Evolutionary conservation across 2,329 filamentous ascomycete genomes (phyloP), one percentile per base, ranked within the genome.

Genomic region (Knoxdaviesia proteae): DNA sequence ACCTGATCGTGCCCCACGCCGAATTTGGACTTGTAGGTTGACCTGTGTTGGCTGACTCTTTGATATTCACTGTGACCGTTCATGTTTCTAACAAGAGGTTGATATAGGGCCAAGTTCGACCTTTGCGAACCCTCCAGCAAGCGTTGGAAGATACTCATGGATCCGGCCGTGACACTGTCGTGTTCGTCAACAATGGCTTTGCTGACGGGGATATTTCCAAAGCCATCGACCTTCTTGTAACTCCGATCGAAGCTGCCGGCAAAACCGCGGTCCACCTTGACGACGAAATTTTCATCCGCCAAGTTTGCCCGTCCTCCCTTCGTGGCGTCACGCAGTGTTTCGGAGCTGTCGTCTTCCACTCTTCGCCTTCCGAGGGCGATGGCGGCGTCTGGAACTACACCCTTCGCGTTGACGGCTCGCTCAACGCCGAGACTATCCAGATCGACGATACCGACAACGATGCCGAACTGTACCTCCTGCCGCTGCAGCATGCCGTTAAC

Each of bases 341-440:
- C 53, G 80, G 72, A 11, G 84, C 80, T 6, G 70, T 80, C 1
- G 72, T 80, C 5, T 88, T 92, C 60, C 65, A 74, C 43, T 78
- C 78, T 0, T 92, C 83, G 5, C 83, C 84, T 0, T 67, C 59
- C 1, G 77, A 90, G 59, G 83, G 83, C 7, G 48, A 56, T 1
- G 69, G 67, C 6, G 69, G 69, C 2, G 58, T 71, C 38, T 94
- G 87, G 87, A 92, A 90, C 58, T 94, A 94, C 54, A 87, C 83
- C 0, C 65, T 94, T 31, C 68, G 82, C 44, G 76, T 76, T 3
- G 87, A 94, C 54, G 78, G 78, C 34, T 66, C 74, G 0, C 65
- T 93, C 45, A 46, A 47, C 32, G 70, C 74, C 6, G 56, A 59
- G 6, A 71, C 68, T 43, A 75, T 92, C 47, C 67, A 78, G 48